These are phyloP conservation scores for Glebionis coronaria DNA, from an alignment of 129 eudicot species.

Conservation along the genomic window DNA sequence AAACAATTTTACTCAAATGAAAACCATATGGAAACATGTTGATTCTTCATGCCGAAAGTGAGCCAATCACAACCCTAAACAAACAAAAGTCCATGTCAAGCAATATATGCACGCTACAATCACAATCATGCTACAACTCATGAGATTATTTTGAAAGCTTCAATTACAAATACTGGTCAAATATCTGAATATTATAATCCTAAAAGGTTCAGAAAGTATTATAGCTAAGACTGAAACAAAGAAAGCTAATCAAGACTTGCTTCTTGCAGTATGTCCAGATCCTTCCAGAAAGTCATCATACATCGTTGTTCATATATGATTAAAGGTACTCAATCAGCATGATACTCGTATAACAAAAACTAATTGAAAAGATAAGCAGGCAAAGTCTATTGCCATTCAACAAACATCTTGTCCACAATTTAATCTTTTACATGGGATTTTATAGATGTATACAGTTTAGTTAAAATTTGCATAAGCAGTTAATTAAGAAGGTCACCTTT, in stretches of 20 bases:
- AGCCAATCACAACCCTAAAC: too few relatives aligned
- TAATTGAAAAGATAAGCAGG: constrained; percentile 17
- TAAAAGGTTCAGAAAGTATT: neutral
- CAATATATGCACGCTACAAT: too few relatives aligned
- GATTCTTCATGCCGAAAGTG: too few relatives aligned
- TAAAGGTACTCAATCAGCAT: too few relatives aligned
- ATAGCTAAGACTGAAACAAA: constrained; percentile 4
- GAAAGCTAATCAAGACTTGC: constrained; percentile 31
- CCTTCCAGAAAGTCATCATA: constrained; percentile 70
- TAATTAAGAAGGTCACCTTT: too few relatives aligned
- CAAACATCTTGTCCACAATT: neutral
- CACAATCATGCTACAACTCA: too few relatives aligned
- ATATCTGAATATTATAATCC: constrained; percentile 4
- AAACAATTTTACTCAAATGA: too few relatives aligned
- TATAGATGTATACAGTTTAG: neutral
- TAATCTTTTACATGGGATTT: neutral
- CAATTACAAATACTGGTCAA: constrained; percentile 5
- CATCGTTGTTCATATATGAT: too few relatives aligned
- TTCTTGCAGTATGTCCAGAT: constrained; percentile 47
- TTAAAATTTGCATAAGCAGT: too few relatives aligned
- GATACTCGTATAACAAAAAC: too few relatives aligned
- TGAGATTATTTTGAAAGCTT: constrained; percentile 9
- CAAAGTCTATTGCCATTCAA: constrained; percentile 17
- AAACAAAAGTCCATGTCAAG: too few relatives aligned
- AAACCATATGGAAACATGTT: too few relatives aligned